These are phyloP conservation scores for Lactuca sativa DNA, from an alignment of 129 eudicot species.

Conservation along the genomic window DNA sequence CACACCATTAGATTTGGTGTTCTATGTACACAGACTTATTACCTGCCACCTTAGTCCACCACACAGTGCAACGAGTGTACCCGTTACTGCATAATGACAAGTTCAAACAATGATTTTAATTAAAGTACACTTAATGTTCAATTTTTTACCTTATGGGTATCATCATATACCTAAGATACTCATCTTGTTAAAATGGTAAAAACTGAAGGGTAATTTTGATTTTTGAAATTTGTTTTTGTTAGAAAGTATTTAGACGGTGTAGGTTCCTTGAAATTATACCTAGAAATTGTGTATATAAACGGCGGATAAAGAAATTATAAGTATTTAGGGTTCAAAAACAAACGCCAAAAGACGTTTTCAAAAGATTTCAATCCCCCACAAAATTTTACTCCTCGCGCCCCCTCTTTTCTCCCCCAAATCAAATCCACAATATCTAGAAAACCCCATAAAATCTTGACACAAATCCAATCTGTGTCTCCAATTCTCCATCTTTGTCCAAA, in stretches of 20 bases:
- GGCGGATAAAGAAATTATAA: no score
- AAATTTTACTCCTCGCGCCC: conserved; percentile 26
- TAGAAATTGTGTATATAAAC: not conserved
- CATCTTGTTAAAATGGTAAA: not conserved
- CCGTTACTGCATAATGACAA: not conserved
- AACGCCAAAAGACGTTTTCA: conserved; percentile 10
- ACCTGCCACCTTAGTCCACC: no score
- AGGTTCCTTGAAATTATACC: not conserved
- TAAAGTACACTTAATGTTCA: no score
- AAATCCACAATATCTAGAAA: conserved; percentile 3
- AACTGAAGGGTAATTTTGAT: not conserved
- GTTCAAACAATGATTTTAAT: not conserved
- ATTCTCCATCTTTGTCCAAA: conserved; percentile 9
- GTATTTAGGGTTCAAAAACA: not conserved
- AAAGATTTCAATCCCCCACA: conserved; percentile 29
- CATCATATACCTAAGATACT: not conserved
- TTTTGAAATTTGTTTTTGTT: not conserved
- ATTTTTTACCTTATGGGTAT: not conserved
- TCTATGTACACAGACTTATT: no score
- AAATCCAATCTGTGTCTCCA: conserved; percentile 8
- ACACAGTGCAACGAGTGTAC: no score
- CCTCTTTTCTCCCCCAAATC: conserved; percentile 25
- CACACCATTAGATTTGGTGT: no score
- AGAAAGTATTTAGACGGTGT: not conserved
- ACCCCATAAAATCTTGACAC: conserved; percentile 8